Percentiles rank a stretch among this genome's conserved stretches.
Conservation (phyloP, 2,329 filamentous ascomycete species). For the Geosmithia putterillii region DNA sequence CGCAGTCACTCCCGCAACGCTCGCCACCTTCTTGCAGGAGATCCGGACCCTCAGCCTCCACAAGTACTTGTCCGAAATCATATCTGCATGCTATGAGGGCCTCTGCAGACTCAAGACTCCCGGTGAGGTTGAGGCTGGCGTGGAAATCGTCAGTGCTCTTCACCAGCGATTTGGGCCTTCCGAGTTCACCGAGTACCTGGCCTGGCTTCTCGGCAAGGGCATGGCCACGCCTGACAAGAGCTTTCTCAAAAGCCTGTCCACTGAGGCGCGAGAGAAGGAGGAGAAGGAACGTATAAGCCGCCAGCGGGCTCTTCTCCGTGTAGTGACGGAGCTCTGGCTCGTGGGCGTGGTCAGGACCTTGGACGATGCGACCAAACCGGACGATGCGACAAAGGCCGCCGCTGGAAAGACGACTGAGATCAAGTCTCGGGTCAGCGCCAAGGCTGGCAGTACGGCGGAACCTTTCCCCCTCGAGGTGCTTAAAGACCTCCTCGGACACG, state of each 20-base stretch:
- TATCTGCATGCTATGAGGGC: slow-evolving; percentile 90
- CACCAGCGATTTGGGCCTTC: slow-evolving; percentile 86
- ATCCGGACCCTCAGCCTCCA: slow-evolving; percentile 82
- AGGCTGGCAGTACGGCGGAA: slow-evolving; percentile 60
- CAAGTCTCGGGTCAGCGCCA: slow-evolving; percentile 40
- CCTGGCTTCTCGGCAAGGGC: slow-evolving; percentile 84
- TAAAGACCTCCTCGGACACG: slow-evolving; percentile 88
- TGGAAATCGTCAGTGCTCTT: slow-evolving; percentile 88
- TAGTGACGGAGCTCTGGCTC: slow-evolving; percentile 94
- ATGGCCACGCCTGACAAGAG: slow-evolving; percentile 84
- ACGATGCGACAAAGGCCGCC: slow-evolving; percentile 49
- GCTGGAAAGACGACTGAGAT: slow-evolving; percentile 50
- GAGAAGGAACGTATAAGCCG: slow-evolving; percentile 85
- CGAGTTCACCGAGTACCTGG: slow-evolving; percentile 85
- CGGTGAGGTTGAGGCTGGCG: slow-evolving; percentile 81
- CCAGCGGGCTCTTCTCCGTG: slow-evolving; percentile 74
- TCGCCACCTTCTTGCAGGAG: slow-evolving; percentile 77
- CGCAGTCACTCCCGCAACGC: slow-evolving; percentile 67
- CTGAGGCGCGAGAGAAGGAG: slow-evolving; percentile 82
- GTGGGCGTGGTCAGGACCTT: slow-evolving; percentile 78
- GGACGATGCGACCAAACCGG: slow-evolving; percentile 49
- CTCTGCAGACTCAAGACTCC: slow-evolving; percentile 84
- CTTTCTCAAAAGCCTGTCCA: slow-evolving; percentile 61
- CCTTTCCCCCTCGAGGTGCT: slow-evolving; percentile 96
- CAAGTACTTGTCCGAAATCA: slow-evolving; percentile 95